Percentiles rank a stretch among this genome's conserved stretches.
Evolutionary conservation across 768 basidiomycete genomes (phyloP).

Genomic region (Coprinellus aureogranulatus): DNA sequence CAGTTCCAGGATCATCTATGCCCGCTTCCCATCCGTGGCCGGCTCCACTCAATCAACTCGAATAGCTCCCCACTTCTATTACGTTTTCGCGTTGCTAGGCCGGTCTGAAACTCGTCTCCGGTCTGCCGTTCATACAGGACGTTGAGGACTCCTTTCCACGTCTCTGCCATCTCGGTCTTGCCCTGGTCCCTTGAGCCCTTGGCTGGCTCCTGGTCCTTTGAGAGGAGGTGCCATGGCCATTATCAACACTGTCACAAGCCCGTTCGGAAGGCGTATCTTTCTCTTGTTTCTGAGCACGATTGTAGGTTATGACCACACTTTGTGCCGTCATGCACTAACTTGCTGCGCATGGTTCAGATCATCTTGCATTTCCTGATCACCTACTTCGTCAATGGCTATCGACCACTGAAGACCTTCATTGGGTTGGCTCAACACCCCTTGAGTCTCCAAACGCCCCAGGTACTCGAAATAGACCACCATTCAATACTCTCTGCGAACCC

Average conservation of each 20-base stretch:
- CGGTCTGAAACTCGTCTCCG: background rate
- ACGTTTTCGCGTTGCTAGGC: constrained; percentile 1
- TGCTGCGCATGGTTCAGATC: background rate
- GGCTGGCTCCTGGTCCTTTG: background rate
- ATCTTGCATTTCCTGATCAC: background rate
- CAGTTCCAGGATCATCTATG: background rate
- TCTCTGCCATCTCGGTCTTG: background rate
- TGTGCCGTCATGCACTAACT: background rate
- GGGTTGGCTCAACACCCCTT: background rate
- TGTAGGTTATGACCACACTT: background rate
- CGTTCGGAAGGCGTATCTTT: background rate
- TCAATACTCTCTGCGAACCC: background rate
- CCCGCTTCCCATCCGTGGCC: background rate
- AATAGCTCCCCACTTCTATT: background rate
- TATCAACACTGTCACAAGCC: background rate
- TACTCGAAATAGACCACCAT: constrained; percentile 1
- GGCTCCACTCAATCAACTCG: background rate
- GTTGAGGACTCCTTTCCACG: background rate
- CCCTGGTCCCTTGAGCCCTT: too few relatives aligned
- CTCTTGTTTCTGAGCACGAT: background rate
- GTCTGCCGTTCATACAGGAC: background rate
- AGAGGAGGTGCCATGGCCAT: background rate
- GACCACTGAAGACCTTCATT: background rate
- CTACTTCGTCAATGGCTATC: constrained; percentile 4
- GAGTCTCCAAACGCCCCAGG: constrained; percentile 1